phyloP scores from a whole-genome alignment of 1,139 yeast species.

The Komagataea norvegica region DNA sequence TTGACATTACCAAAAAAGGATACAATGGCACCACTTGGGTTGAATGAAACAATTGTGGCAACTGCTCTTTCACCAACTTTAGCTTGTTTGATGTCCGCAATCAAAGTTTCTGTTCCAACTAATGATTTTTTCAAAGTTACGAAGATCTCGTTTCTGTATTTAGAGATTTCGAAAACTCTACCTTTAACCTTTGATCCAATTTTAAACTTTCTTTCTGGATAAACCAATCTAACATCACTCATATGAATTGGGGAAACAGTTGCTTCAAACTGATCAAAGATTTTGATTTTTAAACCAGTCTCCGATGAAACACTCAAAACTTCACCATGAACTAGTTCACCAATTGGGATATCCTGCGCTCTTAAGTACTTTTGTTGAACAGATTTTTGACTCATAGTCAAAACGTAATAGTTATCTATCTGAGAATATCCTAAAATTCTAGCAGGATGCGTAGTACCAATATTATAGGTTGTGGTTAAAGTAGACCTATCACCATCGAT shows the following conservation, averaged over 20 bases:
- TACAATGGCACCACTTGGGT: conserved; percentile 74
- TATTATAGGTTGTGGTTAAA: conserved; percentile 40
- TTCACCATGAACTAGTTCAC: conserved; percentile 58
- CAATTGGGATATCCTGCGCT: conserved; percentile 69
- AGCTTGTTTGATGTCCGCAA: conserved; percentile 50
- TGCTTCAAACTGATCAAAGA: conserved; percentile 65
- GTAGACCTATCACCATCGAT: conserved; percentile 48
- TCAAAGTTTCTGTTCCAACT: conserved; percentile 61
- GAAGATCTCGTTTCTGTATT: conserved; percentile 40
- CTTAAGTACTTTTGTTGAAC: conserved; percentile 63
- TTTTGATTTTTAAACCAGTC: conserved; percentile 61
- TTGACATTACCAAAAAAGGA: conserved; percentile 74
- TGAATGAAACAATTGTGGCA: conserved; percentile 72
- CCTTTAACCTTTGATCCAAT: conserved; percentile 77
- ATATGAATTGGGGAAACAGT: conserved; percentile 71
- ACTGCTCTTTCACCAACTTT: conserved; percentile 57
- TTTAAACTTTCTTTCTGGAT: conserved; percentile 91
- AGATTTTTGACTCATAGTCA: conserved; percentile 64
- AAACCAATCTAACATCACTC: conserved; percentile 76
- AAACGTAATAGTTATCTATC: conserved; percentile 59
- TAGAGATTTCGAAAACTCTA: conserved; percentile 47
- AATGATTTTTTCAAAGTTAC: conserved; percentile 82
- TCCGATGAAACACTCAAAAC: conserved; percentile 63
- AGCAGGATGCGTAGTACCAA: conserved; percentile 68
- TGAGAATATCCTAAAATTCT: conserved; percentile 68